Evolutionary conservation across 257 asterid genomes (phyloP), one percentile per base, ranked within the genome.

Genomic region (Forsythia viridissima): DNA sequence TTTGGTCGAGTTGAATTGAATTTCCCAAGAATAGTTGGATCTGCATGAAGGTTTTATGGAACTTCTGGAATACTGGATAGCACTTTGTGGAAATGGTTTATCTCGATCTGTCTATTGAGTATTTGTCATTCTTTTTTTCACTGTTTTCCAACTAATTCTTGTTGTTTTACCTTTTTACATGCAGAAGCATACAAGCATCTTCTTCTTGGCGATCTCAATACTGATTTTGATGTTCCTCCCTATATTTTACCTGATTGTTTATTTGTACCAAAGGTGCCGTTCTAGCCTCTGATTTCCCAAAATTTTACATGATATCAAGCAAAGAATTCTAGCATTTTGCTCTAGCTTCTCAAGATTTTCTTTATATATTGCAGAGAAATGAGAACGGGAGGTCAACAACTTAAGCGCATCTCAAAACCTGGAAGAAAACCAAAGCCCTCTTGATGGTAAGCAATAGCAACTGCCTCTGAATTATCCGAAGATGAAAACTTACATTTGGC

Each of bases 211-310:
- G 43, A 83, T 84, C 71, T 89, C 98, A 36, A 66, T 94, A 75
- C 80, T 94, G 86, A 82, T 86, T 76, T 44, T 92, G 91, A 87
- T 94, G 92, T 87, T 94, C 90, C 97, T 92, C 71, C 98, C 98
- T 38, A 71, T 92, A 80, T 94, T 90, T 82, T 92, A 92, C 87
- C 24, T 84, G 77, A 82, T 92, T 46, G 96, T 89, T 24, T 92
- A 87, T 87, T 76, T 94, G 83, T 86, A 85, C 75, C 96, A 86
- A 85, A 91, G 94, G 98, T 94, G 84, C 73, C 21, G n/a, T 52
- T 83, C 79, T 68, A 41, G 70, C 78, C 82, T 74, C 61, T 77
- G 51, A 76, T 79, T 70, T 65, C 8, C 39, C 21, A 30, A 61
- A 24, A 48, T 41, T 24, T 51, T 39, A 24, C 66, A 10, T 61